Percentiles rank a stretch among this genome's conserved stretches.
These are phyloP conservation scores for Xerocomellus intermedius DNA, from an alignment of 768 basidiomycete genomes.

Conservation along the genomic window DNA sequence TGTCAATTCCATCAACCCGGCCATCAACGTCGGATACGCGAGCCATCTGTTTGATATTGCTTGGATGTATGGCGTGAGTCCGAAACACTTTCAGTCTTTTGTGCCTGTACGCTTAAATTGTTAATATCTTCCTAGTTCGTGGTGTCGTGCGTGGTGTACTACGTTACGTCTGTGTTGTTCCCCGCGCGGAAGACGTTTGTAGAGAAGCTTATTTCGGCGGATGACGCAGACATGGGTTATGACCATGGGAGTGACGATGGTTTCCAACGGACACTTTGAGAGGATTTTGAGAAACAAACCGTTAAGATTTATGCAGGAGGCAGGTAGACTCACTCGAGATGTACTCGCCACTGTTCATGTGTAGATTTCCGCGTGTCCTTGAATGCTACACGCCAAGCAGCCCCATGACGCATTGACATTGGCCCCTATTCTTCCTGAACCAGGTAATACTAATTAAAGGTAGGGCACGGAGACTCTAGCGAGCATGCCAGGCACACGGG, in stretches of 20 bases:
- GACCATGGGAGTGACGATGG: background rate
- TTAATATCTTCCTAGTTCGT: conserved; percentile 19
- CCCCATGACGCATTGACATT: too few relatives aligned
- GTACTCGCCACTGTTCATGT: background rate
- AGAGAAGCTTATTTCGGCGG: conserved; percentile 29
- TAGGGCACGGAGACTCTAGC: too few relatives aligned
- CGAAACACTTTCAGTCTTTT: background rate
- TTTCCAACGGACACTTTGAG: background rate
- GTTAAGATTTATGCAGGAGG: background rate
- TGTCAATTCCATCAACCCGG: conserved; percentile 67
- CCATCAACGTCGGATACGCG: conserved; percentile 61
- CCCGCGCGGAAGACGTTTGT: conserved; percentile 31
- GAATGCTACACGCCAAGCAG: too few relatives aligned
- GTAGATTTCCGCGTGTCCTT: background rate
- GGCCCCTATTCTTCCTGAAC: too few relatives aligned
- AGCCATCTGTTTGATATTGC: conserved; percentile 64
- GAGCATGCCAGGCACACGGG: too few relatives aligned
- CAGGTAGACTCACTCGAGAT: background rate
- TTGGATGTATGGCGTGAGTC: conserved; percentile 76
- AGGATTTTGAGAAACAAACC: conserved; percentile 4
- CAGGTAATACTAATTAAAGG: too few relatives aligned
- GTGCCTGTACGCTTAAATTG: background rate
- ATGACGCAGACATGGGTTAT: conserved; percentile 11
- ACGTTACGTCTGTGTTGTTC: conserved; percentile 30
- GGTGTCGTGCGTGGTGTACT: conserved; percentile 30